phyloP scores from a whole-genome alignment of 2,329 filamentous ascomycete genomes.

The Chaetomiaceae sp. region DNA sequence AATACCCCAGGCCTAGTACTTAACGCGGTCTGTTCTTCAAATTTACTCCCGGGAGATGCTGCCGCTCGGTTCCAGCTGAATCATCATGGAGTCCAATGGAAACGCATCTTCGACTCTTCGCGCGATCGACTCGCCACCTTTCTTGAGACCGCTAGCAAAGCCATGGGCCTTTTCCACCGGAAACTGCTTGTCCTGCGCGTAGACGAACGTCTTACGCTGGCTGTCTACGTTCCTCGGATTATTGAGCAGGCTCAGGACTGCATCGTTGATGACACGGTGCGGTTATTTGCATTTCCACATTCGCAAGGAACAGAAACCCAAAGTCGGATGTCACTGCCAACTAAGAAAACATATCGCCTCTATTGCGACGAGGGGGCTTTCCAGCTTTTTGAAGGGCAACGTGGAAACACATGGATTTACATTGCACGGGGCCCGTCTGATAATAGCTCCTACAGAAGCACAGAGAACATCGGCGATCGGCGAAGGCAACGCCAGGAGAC shows the following conservation, averaged over 20 bases:
- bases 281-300: conserved; percentile 38
- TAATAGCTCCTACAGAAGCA: conserved; percentile 31
- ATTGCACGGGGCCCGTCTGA: conserved; percentile 31
- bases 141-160: conserved; percentile 29
- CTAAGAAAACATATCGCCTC: conserved; percentile 36
- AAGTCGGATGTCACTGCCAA: conserved; percentile 34
- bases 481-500: conserved; percentile 22
- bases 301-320: conserved; percentile 33
- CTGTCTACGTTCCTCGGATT: conserved; percentile 37
- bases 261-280: conserved; percentile 33
- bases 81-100: conserved; percentile 36
- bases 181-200: conserved; percentile 37
- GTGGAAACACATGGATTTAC: conserved; percentile 37
- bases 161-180: conserved; percentile 36
- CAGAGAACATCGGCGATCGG: conserved; percentile 31
- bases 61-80: conserved; percentile 33
- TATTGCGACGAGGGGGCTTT: conserved; percentile 36
- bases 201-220: conserved; percentile 36
- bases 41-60: conserved; percentile 31
- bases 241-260: conserved; percentile 33
- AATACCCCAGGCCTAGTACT: conserved; percentile 30
- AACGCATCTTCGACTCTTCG: conserved; percentile 33
- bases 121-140: conserved; percentile 36
- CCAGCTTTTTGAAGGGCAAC: conserved; percentile 36
- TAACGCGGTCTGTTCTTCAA: conserved; percentile 37